Evolutionary conservation across 371 early-diverging fungal species (phyloP).

Genomic region (Haplosporangium sp.): DNA sequence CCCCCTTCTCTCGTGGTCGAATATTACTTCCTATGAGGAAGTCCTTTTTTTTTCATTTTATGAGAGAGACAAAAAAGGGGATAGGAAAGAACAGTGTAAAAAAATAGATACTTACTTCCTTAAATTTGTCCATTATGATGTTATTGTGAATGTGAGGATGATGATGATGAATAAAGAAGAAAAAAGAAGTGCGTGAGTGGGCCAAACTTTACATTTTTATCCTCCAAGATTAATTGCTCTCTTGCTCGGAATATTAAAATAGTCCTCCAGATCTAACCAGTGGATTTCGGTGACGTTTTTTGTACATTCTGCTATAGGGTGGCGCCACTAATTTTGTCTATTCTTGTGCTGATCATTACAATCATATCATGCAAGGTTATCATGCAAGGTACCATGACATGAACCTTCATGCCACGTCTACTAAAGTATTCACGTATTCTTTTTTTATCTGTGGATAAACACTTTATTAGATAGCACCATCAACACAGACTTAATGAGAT

Average conservation of each 20-base stretch:
- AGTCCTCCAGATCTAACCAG: no score
- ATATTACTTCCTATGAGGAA: neutral
- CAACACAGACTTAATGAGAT: no score
- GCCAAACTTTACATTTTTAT: neutral
- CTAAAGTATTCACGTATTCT: no score
- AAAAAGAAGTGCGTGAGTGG: neutral
- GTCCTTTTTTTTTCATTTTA: no score
- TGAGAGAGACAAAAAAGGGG: neutral
- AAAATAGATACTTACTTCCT: constrained; percentile 58
- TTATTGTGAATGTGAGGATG: constrained; percentile 15
- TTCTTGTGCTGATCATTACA: neutral
- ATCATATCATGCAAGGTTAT: no score
- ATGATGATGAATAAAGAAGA: constrained; percentile 20
- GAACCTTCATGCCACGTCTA: no score
- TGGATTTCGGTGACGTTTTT: neutral
- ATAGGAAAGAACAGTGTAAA: neutral
- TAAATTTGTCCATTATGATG: constrained; percentile 65
- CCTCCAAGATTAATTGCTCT: neutral
- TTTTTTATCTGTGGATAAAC: no score
- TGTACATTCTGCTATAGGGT: no score
- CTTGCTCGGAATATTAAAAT: neutral
- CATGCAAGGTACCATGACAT: no score
- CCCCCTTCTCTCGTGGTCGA: constrained; percentile 3
- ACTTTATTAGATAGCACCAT: no score
- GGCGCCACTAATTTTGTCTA: neutral